Evolutionary conservation across 2,329 filamentous ascomycete species (phyloP).

Genomic region (Diplodia scrobiculata): DNA sequence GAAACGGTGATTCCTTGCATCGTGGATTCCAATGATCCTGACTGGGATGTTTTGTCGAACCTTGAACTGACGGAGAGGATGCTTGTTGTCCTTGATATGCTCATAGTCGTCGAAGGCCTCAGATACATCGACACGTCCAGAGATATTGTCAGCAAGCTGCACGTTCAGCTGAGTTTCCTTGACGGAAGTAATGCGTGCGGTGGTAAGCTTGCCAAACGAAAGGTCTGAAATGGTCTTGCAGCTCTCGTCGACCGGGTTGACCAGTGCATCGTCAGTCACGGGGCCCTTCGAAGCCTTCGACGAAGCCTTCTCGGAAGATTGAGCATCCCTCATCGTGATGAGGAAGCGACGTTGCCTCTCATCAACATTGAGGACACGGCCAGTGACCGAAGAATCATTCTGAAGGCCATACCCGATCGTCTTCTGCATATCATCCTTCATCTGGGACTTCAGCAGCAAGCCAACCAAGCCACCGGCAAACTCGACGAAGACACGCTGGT

Average conservation of each 20-base stretch:
- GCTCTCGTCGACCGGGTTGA: slow-evolving; percentile 66
- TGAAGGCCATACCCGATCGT: slow-evolving; percentile 77
- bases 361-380: slow-evolving; percentile 73
- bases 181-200: slow-evolving; percentile 77
- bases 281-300: slow-evolving; percentile 33
- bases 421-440: slow-evolving; percentile 68
- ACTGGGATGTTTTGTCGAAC: slow-evolving; percentile 71
- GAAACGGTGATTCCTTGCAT: slow-evolving; percentile 87
- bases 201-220: slow-evolving; percentile 69
- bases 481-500: slow-evolving; percentile 76
- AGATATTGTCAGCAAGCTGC: slow-evolving; percentile 78
- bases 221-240: slow-evolving; percentile 72
- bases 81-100: slow-evolving; percentile 78
- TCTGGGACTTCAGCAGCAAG: slow-evolving; percentile 74
- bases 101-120: slow-evolving; percentile 88
- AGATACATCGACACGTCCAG: slow-evolving; percentile 90
- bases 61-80: slow-evolving; percentile 74
- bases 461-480: slow-evolving; percentile 78
- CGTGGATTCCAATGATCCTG: slow-evolving; percentile 81
- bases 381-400: slow-evolving; percentile 72
- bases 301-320: slow-evolving; percentile 42
- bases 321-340: slow-evolving; percentile 60
- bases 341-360: slow-evolving; percentile 68
- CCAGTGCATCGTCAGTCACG: slow-evolving; percentile 46
- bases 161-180: slow-evolving; percentile 94